Evolutionary conservation across 257 asterid genomes (phyloP), one percentile per base, ranked within the genome.

Genomic region (Lithospermum erythrorhizon): DNA sequence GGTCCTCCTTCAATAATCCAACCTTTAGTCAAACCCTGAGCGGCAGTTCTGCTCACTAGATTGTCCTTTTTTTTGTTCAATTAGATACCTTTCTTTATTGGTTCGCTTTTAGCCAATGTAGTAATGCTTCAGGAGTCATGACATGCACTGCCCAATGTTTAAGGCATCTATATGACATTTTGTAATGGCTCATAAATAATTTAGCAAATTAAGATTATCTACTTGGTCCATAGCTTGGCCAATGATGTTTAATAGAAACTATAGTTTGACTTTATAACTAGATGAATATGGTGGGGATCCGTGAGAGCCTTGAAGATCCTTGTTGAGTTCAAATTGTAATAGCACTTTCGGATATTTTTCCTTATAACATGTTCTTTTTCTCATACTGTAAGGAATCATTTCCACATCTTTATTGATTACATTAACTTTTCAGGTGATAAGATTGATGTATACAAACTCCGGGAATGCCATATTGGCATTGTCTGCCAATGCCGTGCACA

Each of bases 401-500:
- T 30, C 53, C 30, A 20, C 23, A 6, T 47, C 24, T 15, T 21
- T 13, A 51, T 41, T 62, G 17, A 57, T 55, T 47, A 14, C 21
- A 24, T 37, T 32, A 22, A 55, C 47, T 35, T 57, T 64, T 54
- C 71, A 83, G 89, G 74, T 83, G 51, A 71, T 83, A 60, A 78
- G 78, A 68, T 74, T 83, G 76, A 75, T 76, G 55, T 83, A 80
- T 60, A 79, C 86, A 55, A 80, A 83, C 72, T 75, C 86, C 10
- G 89, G 86, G 72, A 55, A 65, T 64, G 77, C 81, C 68, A 75
- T 83, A 73, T 57, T 83, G 74, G 86, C 89, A 30, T 67, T 83
- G 62, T 72, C 86, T 60, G 68, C 82, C 53, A 83, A 83, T 69
- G 89, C 86, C 30, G 77, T 80, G 47, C 89, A 83, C 82, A 83